These are phyloP conservation scores for Tolypocladium paradoxum DNA, from an alignment of 2,329 filamentous ascomycete species.

Conservation along the genomic window DNA sequence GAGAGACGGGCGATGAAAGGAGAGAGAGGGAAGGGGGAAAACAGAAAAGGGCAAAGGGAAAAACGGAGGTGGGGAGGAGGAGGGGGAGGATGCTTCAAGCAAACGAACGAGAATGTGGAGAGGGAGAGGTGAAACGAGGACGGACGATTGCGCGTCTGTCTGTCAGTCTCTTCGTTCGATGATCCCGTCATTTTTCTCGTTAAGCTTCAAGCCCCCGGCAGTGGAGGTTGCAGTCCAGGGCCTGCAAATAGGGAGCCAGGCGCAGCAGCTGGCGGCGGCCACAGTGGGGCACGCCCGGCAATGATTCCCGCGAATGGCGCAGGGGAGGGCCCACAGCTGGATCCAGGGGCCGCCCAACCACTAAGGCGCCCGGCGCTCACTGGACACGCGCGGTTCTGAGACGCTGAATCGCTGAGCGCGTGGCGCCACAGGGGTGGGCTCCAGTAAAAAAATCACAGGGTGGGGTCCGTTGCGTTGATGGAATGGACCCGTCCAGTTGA, in stretches of 20 bases:
- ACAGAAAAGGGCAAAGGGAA: conserved; percentile 2
- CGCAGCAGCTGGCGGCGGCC: neutral
- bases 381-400: neutral
- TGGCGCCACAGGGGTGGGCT: neutral
- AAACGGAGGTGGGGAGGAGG: conserved; percentile 3
- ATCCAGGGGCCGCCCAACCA: neutral
- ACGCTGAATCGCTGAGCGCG: neutral
- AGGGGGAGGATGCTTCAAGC: neutral
- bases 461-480: too few relatives aligned
- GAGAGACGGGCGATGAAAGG: conserved; percentile 1
- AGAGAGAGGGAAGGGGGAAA: neutral
- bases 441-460: too few relatives aligned
- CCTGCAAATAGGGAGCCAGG: neutral
- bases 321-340: neutral
- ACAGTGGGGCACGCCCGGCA: neutral
- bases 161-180: neutral
- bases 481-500: too few relatives aligned
- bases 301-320: neutral
- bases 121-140: conserved; percentile 3
- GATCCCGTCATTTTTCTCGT: neutral
- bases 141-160: neutral
- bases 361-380: neutral
- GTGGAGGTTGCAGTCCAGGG: neutral
- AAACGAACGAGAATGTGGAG: conserved; percentile 2
- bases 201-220: neutral